A percentile compares a stretch with the other conserved stretches of the same genome.
Evolutionary conservation across 2,329 filamentous ascomycete genomes (phyloP).

Genomic region (Chrysoporthe austroafricana): DNA sequence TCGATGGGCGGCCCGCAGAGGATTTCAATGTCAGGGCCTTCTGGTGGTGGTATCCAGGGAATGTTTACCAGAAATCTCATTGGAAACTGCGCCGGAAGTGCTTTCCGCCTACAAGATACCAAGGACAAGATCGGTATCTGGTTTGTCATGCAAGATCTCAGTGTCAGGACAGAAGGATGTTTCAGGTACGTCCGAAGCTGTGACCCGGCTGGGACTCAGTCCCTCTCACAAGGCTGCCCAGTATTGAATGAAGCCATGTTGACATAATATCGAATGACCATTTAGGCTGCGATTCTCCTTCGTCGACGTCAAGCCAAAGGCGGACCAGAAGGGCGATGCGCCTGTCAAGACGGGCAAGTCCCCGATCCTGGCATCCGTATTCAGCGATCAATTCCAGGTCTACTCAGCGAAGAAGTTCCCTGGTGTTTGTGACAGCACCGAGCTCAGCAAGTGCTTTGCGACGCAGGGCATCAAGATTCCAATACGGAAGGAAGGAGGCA

Average conservation of each 20-base stretch:
- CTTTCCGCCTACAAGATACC: constrained; percentile 79
- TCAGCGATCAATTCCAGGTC: constrained; percentile 88
- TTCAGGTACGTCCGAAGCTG: constrained; percentile 68
- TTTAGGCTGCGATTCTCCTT: constrained; percentile 70
- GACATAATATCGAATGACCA: not conserved
- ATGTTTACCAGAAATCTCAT: constrained; percentile 97
- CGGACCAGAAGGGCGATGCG: constrained; percentile 24
- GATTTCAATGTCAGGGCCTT: constrained; percentile 46
- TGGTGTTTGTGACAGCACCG: constrained; percentile 91
- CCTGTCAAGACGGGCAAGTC: constrained; percentile 73
- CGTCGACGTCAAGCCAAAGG: constrained; percentile 69
- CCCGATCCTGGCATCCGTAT: constrained; percentile 81
- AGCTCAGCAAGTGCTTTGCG: constrained; percentile 90
- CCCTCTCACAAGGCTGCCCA: not conserved
- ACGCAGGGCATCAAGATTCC: constrained; percentile 95
- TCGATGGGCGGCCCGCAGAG: constrained; percentile 39
- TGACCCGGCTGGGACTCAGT: not conserved
- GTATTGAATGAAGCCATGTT: not conserved
- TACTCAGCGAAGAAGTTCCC: constrained; percentile 98
- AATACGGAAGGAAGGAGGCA: constrained; percentile 80
- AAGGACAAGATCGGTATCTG: constrained; percentile 85
- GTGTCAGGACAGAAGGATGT: constrained; percentile 86
- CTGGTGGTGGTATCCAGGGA: constrained; percentile 59
- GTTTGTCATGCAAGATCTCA: constrained; percentile 96
- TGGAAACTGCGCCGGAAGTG: constrained; percentile 86